phyloP scores from a whole-genome alignment of 2,329 filamentous ascomycete genomes.

The Teratosphaeria pseudoeucalypti region DNA sequence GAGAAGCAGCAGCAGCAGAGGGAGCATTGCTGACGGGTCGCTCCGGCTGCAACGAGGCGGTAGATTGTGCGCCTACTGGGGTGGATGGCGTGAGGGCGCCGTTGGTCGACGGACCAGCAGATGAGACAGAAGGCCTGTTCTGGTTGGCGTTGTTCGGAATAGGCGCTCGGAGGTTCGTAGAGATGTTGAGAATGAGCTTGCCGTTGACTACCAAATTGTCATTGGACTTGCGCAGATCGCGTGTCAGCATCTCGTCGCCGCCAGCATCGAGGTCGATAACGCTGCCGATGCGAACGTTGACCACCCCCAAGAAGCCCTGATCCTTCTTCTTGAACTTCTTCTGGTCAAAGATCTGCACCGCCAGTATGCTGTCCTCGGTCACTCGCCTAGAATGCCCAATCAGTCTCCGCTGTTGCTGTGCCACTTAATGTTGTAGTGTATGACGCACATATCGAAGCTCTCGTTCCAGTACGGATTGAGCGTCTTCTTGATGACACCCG shows the following conservation, averaged over 20 bases:
- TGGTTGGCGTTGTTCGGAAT: slow-evolving; percentile 43
- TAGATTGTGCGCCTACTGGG: slow-evolving; percentile 29
- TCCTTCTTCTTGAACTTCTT: slow-evolving; percentile 99
- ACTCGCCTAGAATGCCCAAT: slow-evolving; percentile 52
- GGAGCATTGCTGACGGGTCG: slow-evolving; percentile 18
- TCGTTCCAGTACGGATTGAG: slow-evolving; percentile 99
- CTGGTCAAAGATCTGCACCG: slow-evolving; percentile 97
- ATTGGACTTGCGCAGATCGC: slow-evolving; percentile 93
- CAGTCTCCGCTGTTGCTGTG: slow-evolving; percentile 2
- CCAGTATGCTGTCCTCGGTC: slow-evolving; percentile 90
- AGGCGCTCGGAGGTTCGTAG: slow-evolving; percentile 72
- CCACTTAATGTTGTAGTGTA: neutral
- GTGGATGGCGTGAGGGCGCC: slow-evolving; percentile 29
- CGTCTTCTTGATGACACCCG: slow-evolving; percentile 90
- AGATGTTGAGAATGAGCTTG: slow-evolving; percentile 92
- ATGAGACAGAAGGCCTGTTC: slow-evolving; percentile 32
- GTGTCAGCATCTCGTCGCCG: slow-evolving; percentile 97
- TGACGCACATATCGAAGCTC: slow-evolving; percentile 85
- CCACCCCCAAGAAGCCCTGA: slow-evolving; percentile 93
- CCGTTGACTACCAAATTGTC: slow-evolving; percentile 97
- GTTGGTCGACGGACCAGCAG: slow-evolving; percentile 27
- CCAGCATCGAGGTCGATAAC: slow-evolving; percentile 83
- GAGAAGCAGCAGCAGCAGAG: slow-evolving; percentile 11
- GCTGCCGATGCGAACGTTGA: slow-evolving; percentile 92
- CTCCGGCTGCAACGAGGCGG: slow-evolving; percentile 21